Percentiles rank a stretch among this genome's conserved stretches.
These are phyloP conservation scores for Austroboletus novae-zelandiae DNA, from an alignment of 1,284 basidiomycete genomes.

Conservation along the genomic window DNA sequence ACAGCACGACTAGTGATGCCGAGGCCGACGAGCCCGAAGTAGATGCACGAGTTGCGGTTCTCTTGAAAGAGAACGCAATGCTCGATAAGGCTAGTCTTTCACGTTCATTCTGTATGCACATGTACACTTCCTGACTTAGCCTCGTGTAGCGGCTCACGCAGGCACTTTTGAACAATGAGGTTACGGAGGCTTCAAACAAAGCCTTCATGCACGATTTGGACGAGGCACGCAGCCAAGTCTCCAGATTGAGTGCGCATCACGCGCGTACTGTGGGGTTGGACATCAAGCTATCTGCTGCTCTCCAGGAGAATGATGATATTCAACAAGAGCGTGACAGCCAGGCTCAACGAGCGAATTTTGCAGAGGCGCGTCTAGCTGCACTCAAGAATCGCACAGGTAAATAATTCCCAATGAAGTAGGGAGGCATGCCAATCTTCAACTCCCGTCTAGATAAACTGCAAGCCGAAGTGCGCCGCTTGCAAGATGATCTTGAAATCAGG, in stretches of 20 bases:
- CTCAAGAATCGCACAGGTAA: constrained; percentile 63
- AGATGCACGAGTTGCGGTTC: constrained; percentile 40
- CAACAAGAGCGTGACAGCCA: constrained; percentile 82
- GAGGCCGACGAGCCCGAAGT: constrained; percentile 19
- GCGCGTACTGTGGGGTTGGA: constrained; percentile 72
- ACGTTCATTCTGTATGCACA: background rate
- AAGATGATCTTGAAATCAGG: constrained; percentile 63
- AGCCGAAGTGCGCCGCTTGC: constrained; percentile 61
- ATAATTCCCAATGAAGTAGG: constrained; percentile 23
- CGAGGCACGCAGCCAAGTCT: constrained; percentile 67
- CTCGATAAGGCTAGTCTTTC: constrained; percentile 59
- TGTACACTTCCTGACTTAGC: constrained; percentile 7
- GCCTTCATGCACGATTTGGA: constrained; percentile 74
- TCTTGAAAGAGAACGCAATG: constrained; percentile 57
- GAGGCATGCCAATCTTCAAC: constrained; percentile 3
- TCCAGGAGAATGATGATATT: constrained; percentile 81
- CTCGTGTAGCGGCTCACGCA: constrained; percentile 68
- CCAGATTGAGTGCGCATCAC: constrained; percentile 67
- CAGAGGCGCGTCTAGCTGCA: constrained; percentile 63
- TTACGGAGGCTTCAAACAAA: constrained; percentile 78
- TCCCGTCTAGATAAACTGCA: constrained; percentile 66
- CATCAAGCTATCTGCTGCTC: constrained; percentile 54
- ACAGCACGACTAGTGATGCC: constrained; percentile 9
- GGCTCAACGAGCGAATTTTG: constrained; percentile 63
- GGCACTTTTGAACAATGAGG: constrained; percentile 79